Percentiles rank a stretch among this genome's conserved stretches.
Conservation (phyloP, 1,284 basidiomycete species). For the Ganoderma multipileum region DNA sequence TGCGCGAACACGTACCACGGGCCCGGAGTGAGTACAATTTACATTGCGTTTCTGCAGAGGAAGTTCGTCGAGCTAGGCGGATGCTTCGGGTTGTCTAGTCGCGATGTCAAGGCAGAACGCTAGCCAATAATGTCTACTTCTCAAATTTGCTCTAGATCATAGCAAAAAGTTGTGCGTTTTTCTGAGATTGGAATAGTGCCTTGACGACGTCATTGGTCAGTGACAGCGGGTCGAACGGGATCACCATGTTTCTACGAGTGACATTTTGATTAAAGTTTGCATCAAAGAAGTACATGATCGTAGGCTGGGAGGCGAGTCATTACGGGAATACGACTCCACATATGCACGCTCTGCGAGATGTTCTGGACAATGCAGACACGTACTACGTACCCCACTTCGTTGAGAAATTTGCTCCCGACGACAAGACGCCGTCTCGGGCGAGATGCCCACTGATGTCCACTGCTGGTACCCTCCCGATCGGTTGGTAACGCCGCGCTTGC, state of each 20-base stretch:
- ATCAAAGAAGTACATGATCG: neutral
- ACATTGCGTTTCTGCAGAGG: neutral
- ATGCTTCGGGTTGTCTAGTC: neutral
- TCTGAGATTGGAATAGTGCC: neutral
- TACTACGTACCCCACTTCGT: neutral
- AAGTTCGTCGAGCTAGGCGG: neutral
- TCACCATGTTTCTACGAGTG: neutral
- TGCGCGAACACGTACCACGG: neutral
- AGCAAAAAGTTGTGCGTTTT: neutral
- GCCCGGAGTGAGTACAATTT: neutral
- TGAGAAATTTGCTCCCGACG: neutral
- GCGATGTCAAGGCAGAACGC: neutral
- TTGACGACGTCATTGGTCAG: neutral
- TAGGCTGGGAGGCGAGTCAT: neutral
- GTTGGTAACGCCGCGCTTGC: neutral
- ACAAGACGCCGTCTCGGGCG: neutral
- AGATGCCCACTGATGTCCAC: neutral
- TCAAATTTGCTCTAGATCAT: neutral
- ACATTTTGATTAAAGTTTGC: neutral
- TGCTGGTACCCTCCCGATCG: neutral
- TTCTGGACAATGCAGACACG: neutral
- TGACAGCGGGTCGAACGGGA: neutral
- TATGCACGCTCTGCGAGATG: neutral
- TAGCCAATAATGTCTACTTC: neutral
- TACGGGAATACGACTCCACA: neutral